These are phyloP conservation scores for Aspergillus wentii DNA, from an alignment of 495 filamentous ascomycete species.

Conservation along the genomic window DNA sequence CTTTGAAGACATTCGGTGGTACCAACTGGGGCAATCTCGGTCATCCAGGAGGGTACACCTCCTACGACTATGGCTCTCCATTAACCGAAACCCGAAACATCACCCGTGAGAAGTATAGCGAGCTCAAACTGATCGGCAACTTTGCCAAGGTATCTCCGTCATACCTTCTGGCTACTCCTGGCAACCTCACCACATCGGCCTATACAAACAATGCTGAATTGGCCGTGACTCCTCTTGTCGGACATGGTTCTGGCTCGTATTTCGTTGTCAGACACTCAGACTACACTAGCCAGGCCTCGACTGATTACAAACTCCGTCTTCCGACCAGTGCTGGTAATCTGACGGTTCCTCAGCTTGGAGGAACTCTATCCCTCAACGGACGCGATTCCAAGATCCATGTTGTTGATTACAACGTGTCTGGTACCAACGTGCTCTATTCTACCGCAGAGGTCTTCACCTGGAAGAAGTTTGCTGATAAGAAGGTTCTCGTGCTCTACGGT, in stretches of 20 bases:
- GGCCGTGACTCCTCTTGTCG: conserved; percentile 55
- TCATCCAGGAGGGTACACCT: conserved; percentile 66
- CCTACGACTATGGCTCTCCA: conserved; percentile 66
- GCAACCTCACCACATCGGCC: conserved; percentile 41
- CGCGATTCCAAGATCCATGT: conserved; percentile 74
- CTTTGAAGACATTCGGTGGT: conserved; percentile 56
- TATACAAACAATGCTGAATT: conserved; percentile 47
- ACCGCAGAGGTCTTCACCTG: conserved; percentile 73
- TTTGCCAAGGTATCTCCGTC: conserved; percentile 66
- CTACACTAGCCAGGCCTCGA: conserved; percentile 51
- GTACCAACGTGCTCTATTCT: conserved; percentile 64
- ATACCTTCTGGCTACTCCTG: conserved; percentile 53
- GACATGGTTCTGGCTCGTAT: conserved; percentile 52
- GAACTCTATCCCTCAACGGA: conserved; percentile 58
- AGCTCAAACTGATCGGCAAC: conserved; percentile 68
- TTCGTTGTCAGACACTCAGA: conserved; percentile 61
- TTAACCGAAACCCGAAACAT: conserved; percentile 66
- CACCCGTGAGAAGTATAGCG: conserved; percentile 70
- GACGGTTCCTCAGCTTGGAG: conserved; percentile 59
- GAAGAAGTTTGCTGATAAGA: conserved; percentile 55
- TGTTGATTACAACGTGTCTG: conserved; percentile 65
- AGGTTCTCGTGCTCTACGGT: conserved; percentile 65
- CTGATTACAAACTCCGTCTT: conserved; percentile 57
- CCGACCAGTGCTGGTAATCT: conserved; percentile 56
- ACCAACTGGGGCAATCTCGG: conserved; percentile 85